These are phyloP conservation scores for Candolleomyces eurysporus DNA, from an alignment of 768 basidiomycete genomes.

Conservation along the genomic window DNA sequence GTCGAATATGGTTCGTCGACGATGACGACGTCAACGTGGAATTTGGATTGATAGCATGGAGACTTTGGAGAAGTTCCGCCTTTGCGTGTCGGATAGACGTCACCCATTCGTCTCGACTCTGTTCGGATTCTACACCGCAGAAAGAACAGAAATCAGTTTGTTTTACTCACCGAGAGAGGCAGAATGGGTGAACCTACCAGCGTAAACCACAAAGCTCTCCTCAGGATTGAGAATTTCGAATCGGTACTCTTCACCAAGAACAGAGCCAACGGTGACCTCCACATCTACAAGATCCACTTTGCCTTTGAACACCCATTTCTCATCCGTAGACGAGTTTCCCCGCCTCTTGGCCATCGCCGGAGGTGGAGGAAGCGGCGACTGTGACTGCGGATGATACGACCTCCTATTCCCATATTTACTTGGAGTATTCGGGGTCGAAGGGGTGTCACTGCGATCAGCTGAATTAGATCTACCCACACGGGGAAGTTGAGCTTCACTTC, in stretches of 20 bases:
- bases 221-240: constrained; percentile 78
- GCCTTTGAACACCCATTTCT: constrained; percentile 74
- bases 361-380: constrained; percentile 18
- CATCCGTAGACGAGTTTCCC: constrained; percentile 42
- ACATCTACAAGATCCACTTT: constrained; percentile 67
- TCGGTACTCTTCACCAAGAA: constrained; percentile 48
- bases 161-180: neutral
- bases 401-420: constrained; percentile 11
- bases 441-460: neutral
- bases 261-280: constrained; percentile 63
- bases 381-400: constrained; percentile 17
- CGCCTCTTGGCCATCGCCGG: constrained; percentile 28
- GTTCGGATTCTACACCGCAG: constrained; percentile 41
- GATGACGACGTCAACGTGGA: constrained; percentile 79
- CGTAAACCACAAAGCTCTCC: constrained; percentile 73
- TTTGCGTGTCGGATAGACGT: constrained; percentile 68
- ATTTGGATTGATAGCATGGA: constrained; percentile 72
- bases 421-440: neutral
- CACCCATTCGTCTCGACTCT: constrained; percentile 66
- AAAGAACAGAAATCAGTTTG: constrained; percentile 1
- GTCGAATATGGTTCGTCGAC: constrained; percentile 73
- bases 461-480: constrained; percentile 7
- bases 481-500: constrained; percentile 58
- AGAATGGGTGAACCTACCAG: constrained; percentile 40
- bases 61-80: constrained; percentile 61